Conservation (phyloP, 73 alveolate species). For the Tetrahymena malaccensis region DNA sequence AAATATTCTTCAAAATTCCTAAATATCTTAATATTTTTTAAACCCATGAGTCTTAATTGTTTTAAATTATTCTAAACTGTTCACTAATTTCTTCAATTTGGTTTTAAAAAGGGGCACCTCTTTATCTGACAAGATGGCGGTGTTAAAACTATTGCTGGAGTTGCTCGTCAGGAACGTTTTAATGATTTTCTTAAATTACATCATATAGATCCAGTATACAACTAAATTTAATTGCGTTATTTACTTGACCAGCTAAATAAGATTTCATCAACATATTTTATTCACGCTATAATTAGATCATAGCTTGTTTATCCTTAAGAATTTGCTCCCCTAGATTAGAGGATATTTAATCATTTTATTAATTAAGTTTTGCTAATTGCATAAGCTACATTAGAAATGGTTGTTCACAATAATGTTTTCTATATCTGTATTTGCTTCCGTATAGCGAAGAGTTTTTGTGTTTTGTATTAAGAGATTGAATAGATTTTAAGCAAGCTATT, state of each 20-base stretch:
- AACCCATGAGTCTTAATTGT: background rate
- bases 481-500: background rate
- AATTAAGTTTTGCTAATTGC: background rate
- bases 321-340: background rate
- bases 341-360: background rate
- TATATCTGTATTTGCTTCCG: background rate
- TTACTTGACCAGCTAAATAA: background rate
- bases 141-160: background rate
- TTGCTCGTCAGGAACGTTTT: background rate
- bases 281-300: background rate
- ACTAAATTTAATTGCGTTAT: background rate
- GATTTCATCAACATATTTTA: background rate
- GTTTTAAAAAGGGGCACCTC: background rate
- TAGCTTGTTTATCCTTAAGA: background rate
- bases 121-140: background rate
- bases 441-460: background rate
- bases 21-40: background rate
- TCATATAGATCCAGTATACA: background rate
- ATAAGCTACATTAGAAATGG: background rate
- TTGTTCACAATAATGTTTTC: no score
- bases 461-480: background rate
- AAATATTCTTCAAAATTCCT: background rate
- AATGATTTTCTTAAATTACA: background rate
- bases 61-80: background rate
- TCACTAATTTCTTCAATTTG: background rate